Evolutionary conservation across 2,329 filamentous ascomycete species (phyloP), one percentile per base, ranked within the genome.

Genomic region (Monilinia laxa): DNA sequence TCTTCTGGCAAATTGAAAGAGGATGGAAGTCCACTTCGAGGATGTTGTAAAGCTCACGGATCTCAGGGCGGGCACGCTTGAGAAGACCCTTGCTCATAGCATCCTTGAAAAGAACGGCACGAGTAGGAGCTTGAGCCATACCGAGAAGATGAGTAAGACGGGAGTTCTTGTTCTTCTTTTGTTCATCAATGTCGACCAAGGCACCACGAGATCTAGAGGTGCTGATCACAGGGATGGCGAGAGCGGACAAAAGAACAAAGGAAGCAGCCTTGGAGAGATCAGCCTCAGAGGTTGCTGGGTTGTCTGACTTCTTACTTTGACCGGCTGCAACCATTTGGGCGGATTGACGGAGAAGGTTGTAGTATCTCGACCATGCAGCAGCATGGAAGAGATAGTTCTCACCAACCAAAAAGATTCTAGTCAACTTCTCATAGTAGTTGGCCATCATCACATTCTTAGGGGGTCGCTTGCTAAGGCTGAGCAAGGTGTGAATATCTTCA

Each of bases 371-470:
- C 92, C 93, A 99, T 70, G 95, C 93, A 65, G 95, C 95, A 73
- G 95, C 95, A 78, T 99, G 95, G 88, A 99, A 99, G 56, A 99
- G 88, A 79, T 98, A 98, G 84, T 99, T 99, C 82, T 98, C 95
- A 79, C 94, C 96, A 72, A 98, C 95, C 70, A 99, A 87, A 85
- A 99, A 99, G 79, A 99, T 99, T 71, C 93, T 89, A 52, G 95
- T 97, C 67, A 99, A 88, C 83, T 98, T 98, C 85, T 99, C 95
- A 81, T 98, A 99, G 85, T 99, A 99, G 84, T 98, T 99, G 81
- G 95, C 95, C 95, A 99, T 99, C 95, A 99, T 98, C 77, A 97
- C 85, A 79, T 97, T 97, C 89, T 98, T 98, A 65, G 95, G 90
- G 51, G 93, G 93, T 66, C 95, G 91, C 87, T 98, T 98, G 89